Evolutionary conservation across 1,284 basidiomycete species (phyloP).

Genomic region (Trichosporon faecale): DNA sequence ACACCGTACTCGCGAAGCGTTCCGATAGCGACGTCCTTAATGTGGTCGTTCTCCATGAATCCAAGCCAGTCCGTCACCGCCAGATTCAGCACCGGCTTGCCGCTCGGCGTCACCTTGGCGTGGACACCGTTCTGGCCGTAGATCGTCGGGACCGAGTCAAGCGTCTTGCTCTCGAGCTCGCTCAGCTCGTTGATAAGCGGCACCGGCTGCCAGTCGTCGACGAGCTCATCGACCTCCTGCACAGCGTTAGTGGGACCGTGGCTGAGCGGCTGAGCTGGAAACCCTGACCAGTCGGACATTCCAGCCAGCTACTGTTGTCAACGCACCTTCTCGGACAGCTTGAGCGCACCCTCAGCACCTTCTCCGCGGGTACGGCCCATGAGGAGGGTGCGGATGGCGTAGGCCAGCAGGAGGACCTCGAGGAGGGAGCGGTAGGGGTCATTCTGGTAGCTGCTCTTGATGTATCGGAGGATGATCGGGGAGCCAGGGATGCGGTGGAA

Average conservation of each 20-base stretch:
- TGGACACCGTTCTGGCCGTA: constrained; percentile 76
- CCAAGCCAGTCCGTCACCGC: constrained; percentile 92
- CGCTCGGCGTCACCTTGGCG: constrained; percentile 69
- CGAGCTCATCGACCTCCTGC: constrained; percentile 96
- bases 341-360: constrained; percentile 64
- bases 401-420: constrained; percentile 83
- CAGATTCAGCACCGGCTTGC: constrained; percentile 79
- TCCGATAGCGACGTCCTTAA: constrained; percentile 81
- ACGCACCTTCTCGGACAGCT: constrained; percentile 80
- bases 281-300: constrained; percentile 2
- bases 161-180: constrained; percentile 63
- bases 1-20: constrained; percentile 89
- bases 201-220: constrained; percentile 92
- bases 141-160: constrained; percentile 73
- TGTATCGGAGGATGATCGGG: constrained; percentile 83
- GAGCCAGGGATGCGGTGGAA: constrained; percentile 70
- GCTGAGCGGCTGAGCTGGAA: background rate
- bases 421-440: constrained; percentile 88
- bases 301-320: background rate
- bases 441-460: constrained; percentile 74
- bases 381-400: constrained; percentile 82
- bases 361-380: constrained; percentile 86
- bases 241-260: constrained; percentile 12
- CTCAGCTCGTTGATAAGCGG: constrained; percentile 64
- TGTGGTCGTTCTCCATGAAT: constrained; percentile 78